Evolutionary conservation across 345 rosid species (phyloP).

Genomic region (Punica granatum): DNA sequence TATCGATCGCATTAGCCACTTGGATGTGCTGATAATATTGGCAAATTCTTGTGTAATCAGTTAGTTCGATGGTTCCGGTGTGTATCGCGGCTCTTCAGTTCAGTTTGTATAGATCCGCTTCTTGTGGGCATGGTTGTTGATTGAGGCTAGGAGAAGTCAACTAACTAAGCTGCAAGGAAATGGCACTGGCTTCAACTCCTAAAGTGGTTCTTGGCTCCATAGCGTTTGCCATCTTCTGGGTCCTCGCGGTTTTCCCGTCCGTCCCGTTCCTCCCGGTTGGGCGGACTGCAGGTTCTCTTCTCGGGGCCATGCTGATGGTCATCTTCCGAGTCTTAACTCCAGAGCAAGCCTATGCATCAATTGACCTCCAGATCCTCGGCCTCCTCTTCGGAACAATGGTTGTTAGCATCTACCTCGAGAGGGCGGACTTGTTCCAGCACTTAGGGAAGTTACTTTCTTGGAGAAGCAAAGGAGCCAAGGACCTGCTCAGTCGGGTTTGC

Average conservation of each 20-base stretch:
- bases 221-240: slow-evolving; percentile 74
- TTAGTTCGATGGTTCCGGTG: too few species aligned
- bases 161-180: too few species aligned
- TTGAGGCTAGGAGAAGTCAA: too few species aligned
- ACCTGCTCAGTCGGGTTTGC: slow-evolving; percentile 60
- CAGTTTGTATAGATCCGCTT: too few species aligned
- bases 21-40: too few species aligned
- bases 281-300: slow-evolving; percentile 80
- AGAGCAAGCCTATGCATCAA: slow-evolving; percentile 68
- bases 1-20: too few species aligned
- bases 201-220: slow-evolving; percentile 58
- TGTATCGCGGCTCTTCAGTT: too few species aligned
- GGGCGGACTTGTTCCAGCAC: slow-evolving; percentile 75
- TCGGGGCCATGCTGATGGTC: slow-evolving; percentile 87
- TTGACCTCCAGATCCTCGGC: slow-evolving; percentile 78
- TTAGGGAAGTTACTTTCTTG: slow-evolving; percentile 62
- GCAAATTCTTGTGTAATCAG: too few species aligned
- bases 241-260: slow-evolving; percentile 75
- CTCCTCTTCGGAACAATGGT: slow-evolving; percentile 92
- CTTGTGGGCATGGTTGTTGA: too few species aligned
- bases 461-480: slow-evolving; percentile 69
- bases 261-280: slow-evolving; percentile 76
- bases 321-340: slow-evolving; percentile 59
- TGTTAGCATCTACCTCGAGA: slow-evolving; percentile 68
- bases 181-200: slow-evolving; percentile 46